These are phyloP conservation scores for Colletotrichum siamense DNA, from an alignment of 2,329 filamentous ascomycete species.

Conservation along the genomic window DNA sequence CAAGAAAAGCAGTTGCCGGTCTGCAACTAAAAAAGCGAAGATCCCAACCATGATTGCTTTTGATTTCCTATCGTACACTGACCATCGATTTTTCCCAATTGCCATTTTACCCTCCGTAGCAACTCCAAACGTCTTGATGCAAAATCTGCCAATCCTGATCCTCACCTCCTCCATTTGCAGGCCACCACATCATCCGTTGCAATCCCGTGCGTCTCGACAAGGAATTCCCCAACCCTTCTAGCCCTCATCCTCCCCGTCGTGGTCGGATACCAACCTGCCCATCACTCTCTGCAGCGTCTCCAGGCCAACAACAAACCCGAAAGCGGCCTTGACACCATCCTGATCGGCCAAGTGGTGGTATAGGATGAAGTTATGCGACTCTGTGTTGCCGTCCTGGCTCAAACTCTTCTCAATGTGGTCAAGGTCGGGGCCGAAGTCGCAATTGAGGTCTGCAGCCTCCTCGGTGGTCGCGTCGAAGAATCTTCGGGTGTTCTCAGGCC, in stretches of 20 bases:
- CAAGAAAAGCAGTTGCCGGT: not conserved
- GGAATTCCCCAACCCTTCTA: not conserved
- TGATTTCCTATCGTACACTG: not conserved
- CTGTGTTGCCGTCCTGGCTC: not conserved
- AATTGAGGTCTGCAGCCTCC: not conserved
- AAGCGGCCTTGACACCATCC: not conserved
- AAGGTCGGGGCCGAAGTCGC: not conserved
- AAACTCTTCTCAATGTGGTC: not conserved
- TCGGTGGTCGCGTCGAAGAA: not conserved
- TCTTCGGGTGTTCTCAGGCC: not conserved
- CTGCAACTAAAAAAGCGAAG: not conserved
- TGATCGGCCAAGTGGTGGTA: not conserved
- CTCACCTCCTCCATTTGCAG: rapidly evolving
- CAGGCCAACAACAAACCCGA: not conserved
- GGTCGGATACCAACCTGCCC: not conserved
- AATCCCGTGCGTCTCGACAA: not conserved
- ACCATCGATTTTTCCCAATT: not conserved
- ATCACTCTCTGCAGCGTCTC: not conserved
- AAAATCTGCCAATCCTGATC: not conserved
- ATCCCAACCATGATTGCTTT: not conserved
- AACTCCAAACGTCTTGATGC: not conserved
- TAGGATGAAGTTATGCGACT: not conserved
- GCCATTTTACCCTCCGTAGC: not conserved
- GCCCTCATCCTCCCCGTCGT: not conserved
- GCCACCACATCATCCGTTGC: not conserved